Conservation (phyloP, 164 flowering plant species). For the Stephania cephalantha region DNA sequence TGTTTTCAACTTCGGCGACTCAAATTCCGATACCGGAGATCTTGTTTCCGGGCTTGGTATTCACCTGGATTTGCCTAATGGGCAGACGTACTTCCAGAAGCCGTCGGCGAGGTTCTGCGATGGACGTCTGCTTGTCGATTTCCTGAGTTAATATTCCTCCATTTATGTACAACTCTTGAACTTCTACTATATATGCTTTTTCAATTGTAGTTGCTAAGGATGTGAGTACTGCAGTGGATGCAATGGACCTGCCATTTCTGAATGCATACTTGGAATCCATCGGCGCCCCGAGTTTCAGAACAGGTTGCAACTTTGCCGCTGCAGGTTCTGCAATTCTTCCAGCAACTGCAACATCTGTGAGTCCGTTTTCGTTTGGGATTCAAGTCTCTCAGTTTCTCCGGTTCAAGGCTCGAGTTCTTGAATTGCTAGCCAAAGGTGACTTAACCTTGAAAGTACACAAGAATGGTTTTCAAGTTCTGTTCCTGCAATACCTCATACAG, state of each 20-base stretch:
- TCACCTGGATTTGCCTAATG: conserved; percentile 41
- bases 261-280: conserved; percentile 85
- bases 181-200: background rate
- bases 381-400: conserved; percentile 76
- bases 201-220: background rate
- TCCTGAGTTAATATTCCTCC: conserved; percentile 33
- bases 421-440: conserved; percentile 49
- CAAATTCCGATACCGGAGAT: conserved; percentile 64
- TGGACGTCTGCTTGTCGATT: conserved; percentile 63
- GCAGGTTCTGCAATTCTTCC: conserved; percentile 78
- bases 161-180: background rate
- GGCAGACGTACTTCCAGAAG: conserved; percentile 34
- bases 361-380: conserved; percentile 80
- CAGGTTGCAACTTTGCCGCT: conserved; percentile 87
- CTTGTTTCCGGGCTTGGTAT: conserved; percentile 37
- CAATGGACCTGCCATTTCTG: conserved; percentile 67
- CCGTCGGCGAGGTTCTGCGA: conserved; percentile 61
- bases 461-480: background rate
- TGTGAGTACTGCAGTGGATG: conserved; percentile 50
- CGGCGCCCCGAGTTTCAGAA: conserved; percentile 56
- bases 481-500: background rate
- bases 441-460: background rate
- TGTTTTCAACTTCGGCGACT: conserved; percentile 69
- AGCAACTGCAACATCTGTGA: conserved; percentile 51
- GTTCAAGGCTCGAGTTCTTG: conserved; percentile 63